Evolutionary conservation across 2,329 filamentous ascomycete genomes (phyloP), one percentile per base, ranked within the genome.

Genomic region (Pseudogymnoascus sp.): DNA sequence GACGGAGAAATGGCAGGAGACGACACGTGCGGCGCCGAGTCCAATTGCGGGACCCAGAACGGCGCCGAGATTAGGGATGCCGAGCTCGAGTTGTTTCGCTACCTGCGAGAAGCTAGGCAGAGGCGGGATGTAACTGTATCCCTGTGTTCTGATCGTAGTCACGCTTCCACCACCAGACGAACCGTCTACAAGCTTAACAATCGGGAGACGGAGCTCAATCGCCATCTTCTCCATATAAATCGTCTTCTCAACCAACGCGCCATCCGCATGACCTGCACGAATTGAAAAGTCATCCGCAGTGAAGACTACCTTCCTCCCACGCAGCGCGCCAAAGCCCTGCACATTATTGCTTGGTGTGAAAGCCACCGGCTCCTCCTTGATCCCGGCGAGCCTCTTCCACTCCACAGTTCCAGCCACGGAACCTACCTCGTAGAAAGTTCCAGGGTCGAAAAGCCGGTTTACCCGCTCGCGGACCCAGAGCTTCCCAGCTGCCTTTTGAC

Each of bases 261-360:
- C 85, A 73, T 88, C 85, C 0, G 85, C 84, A 75, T 88, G 85
- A 1, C 85, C 85, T 28, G 84, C 84, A 5, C 85, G 76, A 28
- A 88, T 81, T 1, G 79, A 82, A 67, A 87, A 88, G 70, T 88
- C 85, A 69, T 88, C 85, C 0, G 84, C 84, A 0, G 85, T 87
- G 59, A 88, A 81, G 0, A 87, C 74, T 2, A 88, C 76, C 62
- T 80, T 79, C 40, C 85, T 74, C 0, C 82, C 82, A 18, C 77
- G 72, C 25, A 87, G 69, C 56, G 74, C 76, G 2, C 84, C 83
- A 62, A 82, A 79, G 0, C 83, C 85, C 67, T 88, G 84, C 1
- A 87, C 79, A 69, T 87, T 88, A 66, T 88, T 88, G 64, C 79
- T 83, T 0, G 85, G 85, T 4, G 80, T 75, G 68, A 82, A 88